Conservation (phyloP, 768 basidiomycete genomes). For the Pulveroboletus sp. region DNA sequence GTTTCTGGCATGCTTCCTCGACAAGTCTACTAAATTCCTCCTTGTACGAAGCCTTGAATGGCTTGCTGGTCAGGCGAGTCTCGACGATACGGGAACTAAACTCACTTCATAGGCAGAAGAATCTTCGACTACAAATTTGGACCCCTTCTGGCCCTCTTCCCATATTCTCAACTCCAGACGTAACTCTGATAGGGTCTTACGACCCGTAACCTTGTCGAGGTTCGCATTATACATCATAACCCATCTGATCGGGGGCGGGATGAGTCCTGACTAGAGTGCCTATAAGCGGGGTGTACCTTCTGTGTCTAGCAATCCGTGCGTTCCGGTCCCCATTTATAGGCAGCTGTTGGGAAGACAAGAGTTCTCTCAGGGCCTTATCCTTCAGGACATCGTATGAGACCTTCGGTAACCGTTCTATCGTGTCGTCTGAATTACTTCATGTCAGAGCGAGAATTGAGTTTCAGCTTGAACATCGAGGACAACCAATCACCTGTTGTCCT, state of each 20-base stretch:
- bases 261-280: neutral
- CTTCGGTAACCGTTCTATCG: conserved; percentile 51
- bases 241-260: conserved; percentile 43
- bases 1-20: conserved; percentile 33
- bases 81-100: neutral
- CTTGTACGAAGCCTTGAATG: conserved; percentile 19
- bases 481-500: conserved; percentile 25
- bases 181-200: conserved; percentile 45
- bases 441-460: conserved; percentile 17
- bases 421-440: conserved; percentile 29
- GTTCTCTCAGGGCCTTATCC: conserved; percentile 54
- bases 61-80: neutral
- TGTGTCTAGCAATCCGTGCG: conserved; percentile 52
- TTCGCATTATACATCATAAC: conserved; percentile 68
- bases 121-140: conserved; percentile 34
- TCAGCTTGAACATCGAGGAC: neutral
- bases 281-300: conserved; percentile 38
- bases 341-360: conserved; percentile 48
- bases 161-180: conserved; percentile 50
- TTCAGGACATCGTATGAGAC: conserved; percentile 61
- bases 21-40: conserved; percentile 34
- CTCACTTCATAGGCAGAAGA: conserved; percentile 37
- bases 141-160: conserved; percentile 47
- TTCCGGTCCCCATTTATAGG: conserved; percentile 49
- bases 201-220: conserved; percentile 50